A percentile compares a stretch with the other conserved stretches of the same genome.
These are phyloP conservation scores for Calonectria pauciramosa DNA, from an alignment of 2,329 filamentous ascomycete genomes.

Conservation along the genomic window DNA sequence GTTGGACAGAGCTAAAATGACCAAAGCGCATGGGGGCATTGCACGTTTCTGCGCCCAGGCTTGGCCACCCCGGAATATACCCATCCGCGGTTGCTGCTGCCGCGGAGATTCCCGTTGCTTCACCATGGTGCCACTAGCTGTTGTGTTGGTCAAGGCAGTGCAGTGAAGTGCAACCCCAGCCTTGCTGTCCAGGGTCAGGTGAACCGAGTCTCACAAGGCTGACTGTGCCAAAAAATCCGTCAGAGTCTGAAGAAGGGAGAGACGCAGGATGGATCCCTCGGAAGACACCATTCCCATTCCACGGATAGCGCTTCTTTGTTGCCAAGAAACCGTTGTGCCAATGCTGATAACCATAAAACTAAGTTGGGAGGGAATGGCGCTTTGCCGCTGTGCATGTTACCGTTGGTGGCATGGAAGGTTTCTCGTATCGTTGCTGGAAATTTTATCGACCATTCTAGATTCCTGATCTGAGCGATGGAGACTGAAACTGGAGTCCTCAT, in stretches of 20 bases:
- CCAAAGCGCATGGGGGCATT: not conserved
- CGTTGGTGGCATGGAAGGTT: not conserved
- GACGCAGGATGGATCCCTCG: too few relatives aligned
- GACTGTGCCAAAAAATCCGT: not conserved
- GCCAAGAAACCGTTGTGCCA: not conserved
- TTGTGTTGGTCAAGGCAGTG: not conserved
- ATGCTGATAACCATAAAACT: not conserved
- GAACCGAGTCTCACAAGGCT: not conserved
- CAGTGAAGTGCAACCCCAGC: not conserved
- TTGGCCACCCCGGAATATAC: not conserved
- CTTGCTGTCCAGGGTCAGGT: not conserved
- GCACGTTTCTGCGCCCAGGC: too few relatives aligned
- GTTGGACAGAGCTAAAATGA: not conserved
- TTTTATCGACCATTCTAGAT: not conserved
- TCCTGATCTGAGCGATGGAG: not conserved
- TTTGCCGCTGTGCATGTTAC: not conserved
- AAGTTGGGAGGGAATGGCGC: not conserved
- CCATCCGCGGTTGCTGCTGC: not conserved
- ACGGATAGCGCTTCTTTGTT: too few relatives aligned
- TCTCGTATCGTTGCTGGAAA: not conserved
- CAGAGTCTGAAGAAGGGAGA: not conserved
- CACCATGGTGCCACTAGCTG: not conserved
- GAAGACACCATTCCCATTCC: not conserved
- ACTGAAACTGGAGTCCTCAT: not conserved
- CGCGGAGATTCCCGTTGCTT: not conserved